A percentile compares a stretch with the other conserved stretches of the same genome.
Evolutionary conservation across 768 basidiomycete species (phyloP).

Genomic region (Lentinula sp.): DNA sequence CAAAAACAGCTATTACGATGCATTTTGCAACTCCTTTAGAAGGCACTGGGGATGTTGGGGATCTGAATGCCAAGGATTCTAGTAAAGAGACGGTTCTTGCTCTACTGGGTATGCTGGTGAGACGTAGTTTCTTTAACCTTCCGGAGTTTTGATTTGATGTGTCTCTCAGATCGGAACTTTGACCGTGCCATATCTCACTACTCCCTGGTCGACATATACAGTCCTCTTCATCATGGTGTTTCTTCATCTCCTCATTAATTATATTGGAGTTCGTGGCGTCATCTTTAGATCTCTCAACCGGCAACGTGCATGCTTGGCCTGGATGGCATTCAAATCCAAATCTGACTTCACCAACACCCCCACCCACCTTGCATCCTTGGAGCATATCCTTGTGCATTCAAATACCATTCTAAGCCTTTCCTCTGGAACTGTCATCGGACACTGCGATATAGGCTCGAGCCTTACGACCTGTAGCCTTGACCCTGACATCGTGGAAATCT

Average conservation of each 20-base stretch:
- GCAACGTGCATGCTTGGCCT: constrained; percentile 50
- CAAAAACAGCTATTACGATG: constrained; percentile 62
- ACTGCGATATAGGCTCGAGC: constrained; percentile 45
- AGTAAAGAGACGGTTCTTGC: constrained; percentile 70
- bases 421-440: constrained; percentile 31
- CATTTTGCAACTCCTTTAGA: constrained; percentile 53
- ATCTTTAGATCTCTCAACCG: constrained; percentile 53
- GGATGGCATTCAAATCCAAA: constrained; percentile 30
- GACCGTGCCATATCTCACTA: constrained; percentile 51
- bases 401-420: constrained; percentile 29
- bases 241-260: constrained; percentile 54
- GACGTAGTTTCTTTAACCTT: constrained; percentile 12
- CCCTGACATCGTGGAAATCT: constrained; percentile 30
- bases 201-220: constrained; percentile 40
- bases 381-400: constrained; percentile 37
- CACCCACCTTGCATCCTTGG: constrained; percentile 29
- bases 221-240: constrained; percentile 45
- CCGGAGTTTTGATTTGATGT: background rate
- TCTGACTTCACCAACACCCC: constrained; percentile 24
- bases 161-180: constrained; percentile 46
- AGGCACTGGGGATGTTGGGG: constrained; percentile 59
- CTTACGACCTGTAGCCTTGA: constrained; percentile 26
- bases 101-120: constrained; percentile 61
- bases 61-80: constrained; percentile 66
- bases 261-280: constrained; percentile 52